phyloP scores from a whole-genome alignment of 2,329 filamentous ascomycete genomes.

The Fusarium metavorans region DNA sequence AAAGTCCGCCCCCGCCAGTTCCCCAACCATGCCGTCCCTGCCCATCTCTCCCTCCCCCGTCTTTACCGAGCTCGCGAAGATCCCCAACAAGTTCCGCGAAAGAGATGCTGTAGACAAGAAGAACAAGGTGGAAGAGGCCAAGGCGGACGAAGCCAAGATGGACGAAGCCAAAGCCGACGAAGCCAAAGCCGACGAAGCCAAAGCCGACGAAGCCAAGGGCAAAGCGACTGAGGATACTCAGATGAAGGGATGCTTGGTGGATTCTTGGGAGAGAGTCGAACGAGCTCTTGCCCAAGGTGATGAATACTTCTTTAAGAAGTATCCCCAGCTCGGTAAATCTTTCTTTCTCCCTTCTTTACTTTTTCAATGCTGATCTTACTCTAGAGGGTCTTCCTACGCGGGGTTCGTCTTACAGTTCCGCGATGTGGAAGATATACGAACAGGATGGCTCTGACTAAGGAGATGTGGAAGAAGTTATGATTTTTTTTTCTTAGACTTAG shows the following conservation, averaged over 20 bases:
- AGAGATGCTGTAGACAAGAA: no score
- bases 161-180: no score
- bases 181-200: no score
- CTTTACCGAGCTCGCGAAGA: no score
- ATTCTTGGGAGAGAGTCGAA: neutral
- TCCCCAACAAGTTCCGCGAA: no score
- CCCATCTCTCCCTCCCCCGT: no score
- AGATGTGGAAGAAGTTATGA: neutral
- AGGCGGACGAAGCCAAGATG: neutral
- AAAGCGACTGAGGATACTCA: neutral
- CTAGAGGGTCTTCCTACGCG: neutral
- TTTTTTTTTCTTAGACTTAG: neutral
- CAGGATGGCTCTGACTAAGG: neutral
- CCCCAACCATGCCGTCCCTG: no score
- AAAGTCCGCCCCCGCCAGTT: no score
- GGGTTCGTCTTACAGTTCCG: neutral
- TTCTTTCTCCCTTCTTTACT: neutral
- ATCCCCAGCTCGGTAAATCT: neutral
- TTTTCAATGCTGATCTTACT: neutral
- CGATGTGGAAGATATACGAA: neutral
- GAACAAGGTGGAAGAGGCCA: neutral
- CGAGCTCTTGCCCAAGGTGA: neutral
- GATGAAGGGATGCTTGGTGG: neutral
- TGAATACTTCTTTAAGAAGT: neutral
- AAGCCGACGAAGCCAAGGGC: no score